Percentiles rank a stretch among this genome's conserved stretches.
Conservation (phyloP, 345 rosid species). For the Mangifera indica region DNA sequence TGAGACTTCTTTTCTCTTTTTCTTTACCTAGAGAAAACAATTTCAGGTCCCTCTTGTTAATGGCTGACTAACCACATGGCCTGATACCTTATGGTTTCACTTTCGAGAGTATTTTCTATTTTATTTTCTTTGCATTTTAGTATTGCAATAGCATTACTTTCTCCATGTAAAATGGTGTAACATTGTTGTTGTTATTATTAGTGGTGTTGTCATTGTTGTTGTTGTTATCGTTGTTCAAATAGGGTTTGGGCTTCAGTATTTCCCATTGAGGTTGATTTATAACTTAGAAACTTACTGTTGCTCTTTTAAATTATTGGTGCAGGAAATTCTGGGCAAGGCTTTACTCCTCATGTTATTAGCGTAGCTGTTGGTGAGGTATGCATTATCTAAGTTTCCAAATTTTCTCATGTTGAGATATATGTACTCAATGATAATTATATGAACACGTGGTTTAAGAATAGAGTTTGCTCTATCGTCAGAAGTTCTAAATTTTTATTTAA, state of each 20-base stretch:
- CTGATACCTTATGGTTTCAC: background rate
- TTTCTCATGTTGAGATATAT: conserved; percentile 2
- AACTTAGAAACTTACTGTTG: conserved; percentile 8
- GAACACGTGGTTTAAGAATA: background rate
- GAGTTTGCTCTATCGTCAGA: background rate
- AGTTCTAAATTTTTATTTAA: background rate
- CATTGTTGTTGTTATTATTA: background rate
- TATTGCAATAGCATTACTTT: background rate
- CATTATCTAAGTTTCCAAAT: conserved; percentile 5
- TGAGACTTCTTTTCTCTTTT: background rate
- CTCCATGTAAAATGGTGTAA: background rate
- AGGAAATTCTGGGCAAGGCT: conserved; percentile 74
- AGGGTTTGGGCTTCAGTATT: background rate
- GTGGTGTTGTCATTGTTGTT: too few species aligned
- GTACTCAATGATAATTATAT: background rate
- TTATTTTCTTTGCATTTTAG: background rate
- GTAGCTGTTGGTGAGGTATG: conserved; percentile 86
- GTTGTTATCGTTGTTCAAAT: background rate
- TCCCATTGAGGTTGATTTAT: background rate
- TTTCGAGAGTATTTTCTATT: background rate
- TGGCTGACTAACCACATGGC: background rate
- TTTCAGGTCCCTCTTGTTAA: background rate
- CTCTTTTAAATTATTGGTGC: conserved; percentile 26
- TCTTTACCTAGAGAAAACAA: background rate
- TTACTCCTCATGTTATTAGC: conserved; percentile 71